These are phyloP conservation scores for Suillus brevipes DNA, from an alignment of 768 basidiomycete genomes.

Conservation along the genomic window DNA sequence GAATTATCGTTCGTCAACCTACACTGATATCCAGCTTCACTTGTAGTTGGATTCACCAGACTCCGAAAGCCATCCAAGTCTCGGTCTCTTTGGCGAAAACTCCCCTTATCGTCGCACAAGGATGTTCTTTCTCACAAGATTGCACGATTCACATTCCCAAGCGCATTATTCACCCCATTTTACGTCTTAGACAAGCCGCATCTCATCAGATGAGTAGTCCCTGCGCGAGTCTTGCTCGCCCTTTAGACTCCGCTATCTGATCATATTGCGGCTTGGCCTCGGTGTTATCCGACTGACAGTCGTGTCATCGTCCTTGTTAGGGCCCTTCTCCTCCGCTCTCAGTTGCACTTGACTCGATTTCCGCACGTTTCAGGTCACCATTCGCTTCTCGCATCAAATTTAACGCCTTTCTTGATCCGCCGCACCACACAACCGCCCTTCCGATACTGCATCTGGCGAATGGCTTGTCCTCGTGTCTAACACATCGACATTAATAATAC, in stretches of 20 bases:
- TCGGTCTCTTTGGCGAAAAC: background rate
- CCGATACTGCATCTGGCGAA: slow-evolving; percentile 10
- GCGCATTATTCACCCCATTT: background rate
- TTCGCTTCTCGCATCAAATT: background rate
- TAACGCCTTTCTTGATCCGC: background rate
- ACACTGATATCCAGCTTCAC: background rate
- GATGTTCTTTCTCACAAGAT: background rate
- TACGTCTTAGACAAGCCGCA: background rate
- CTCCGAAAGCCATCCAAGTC: background rate
- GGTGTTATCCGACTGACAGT: background rate
- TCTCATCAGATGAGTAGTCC: background rate
- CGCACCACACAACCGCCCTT: background rate
- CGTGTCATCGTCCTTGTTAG: background rate
- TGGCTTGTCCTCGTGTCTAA: background rate
- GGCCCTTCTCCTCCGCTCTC: slow-evolving; percentile 1
- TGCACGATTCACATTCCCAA: background rate
- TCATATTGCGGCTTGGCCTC: background rate
- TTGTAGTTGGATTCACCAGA: background rate
- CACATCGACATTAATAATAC: background rate
- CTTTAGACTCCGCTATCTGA: background rate
- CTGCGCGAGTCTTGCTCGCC: background rate
- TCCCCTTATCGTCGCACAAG: background rate
- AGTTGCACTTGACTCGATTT: background rate
- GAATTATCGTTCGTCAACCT: background rate
- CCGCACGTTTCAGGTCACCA: background rate